These are phyloP conservation scores for Wickerhamiella cacticola DNA, from an alignment of 805 yeast genomes.

Conservation along the genomic window DNA sequence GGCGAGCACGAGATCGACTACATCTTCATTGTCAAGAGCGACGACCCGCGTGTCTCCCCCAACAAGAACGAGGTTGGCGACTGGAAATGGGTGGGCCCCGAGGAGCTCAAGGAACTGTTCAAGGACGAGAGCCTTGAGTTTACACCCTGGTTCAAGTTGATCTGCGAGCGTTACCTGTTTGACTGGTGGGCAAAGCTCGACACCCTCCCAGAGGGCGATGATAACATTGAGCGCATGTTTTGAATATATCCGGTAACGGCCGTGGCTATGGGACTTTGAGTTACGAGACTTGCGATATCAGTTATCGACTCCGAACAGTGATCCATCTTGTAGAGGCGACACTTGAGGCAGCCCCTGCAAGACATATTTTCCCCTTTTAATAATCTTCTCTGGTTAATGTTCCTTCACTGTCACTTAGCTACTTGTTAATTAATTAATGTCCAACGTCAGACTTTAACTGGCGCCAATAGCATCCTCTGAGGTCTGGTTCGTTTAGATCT, in stretches of 20 bases:
- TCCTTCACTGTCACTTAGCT: too few relatives aligned
- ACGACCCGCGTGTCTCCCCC: constrained; percentile 35
- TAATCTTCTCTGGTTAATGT: too few relatives aligned
- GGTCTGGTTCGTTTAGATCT: too few relatives aligned
- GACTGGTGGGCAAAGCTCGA: constrained; percentile 66
- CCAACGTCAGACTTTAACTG: too few relatives aligned
- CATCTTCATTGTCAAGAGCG: constrained; percentile 61
- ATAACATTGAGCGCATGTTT: constrained; percentile 21
- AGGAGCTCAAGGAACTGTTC: constrained; percentile 66
- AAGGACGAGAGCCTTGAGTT: constrained; percentile 51
- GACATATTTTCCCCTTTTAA: too few relatives aligned
- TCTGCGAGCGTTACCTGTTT: constrained; percentile 81
- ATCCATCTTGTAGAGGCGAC: too few relatives aligned
- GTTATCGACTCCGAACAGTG: too few relatives aligned
- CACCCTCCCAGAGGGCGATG: constrained; percentile 12
- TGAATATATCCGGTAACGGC: constrained; percentile 9
- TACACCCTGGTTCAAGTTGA: constrained; percentile 97
- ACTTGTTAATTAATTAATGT: too few relatives aligned
- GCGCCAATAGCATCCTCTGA: too few relatives aligned
- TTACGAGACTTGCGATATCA: too few relatives aligned
- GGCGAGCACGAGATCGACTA: constrained; percentile 98
- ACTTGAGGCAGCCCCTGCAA: too few relatives aligned
- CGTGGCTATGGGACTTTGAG: too few relatives aligned
- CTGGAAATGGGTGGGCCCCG: constrained; percentile 55
- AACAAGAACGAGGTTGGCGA: constrained; percentile 83